These are phyloP conservation scores for Acanthamoeba triangularis DNA, from an alignment of 208 protist genomes.

Conservation along the genomic window DNA sequence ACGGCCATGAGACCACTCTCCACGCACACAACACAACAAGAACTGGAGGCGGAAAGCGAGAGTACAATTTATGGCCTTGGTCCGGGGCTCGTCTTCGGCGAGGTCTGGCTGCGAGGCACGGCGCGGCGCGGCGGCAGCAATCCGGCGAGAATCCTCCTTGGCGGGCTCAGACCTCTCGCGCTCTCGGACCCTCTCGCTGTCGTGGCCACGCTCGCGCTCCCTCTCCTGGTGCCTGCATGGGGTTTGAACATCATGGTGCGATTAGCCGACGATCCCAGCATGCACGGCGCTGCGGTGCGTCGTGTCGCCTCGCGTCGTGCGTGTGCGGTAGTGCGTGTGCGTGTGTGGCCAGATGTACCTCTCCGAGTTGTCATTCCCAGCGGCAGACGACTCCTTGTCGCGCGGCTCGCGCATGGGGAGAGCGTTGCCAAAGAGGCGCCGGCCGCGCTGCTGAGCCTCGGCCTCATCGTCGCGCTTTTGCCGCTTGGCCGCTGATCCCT, in stretches of 20 bases:
- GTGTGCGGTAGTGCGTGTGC: no score
- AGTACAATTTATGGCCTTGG: not conserved
- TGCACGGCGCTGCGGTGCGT: not conserved
- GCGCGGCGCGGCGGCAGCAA: not conserved
- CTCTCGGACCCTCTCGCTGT: not conserved
- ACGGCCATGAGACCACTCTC: not conserved
- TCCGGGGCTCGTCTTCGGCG: not conserved
- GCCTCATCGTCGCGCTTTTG: conserved; percentile 7
- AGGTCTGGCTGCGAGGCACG: not conserved
- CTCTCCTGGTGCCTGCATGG: not conserved
- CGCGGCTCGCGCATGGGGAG: conserved; percentile 1
- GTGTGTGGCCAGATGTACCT: no score
- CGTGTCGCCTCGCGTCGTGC: no score
- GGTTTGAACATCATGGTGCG: not conserved
- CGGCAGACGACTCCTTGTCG: not conserved
- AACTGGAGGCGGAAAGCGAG: not conserved
- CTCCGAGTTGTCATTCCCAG: not conserved
- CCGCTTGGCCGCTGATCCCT: conserved; percentile 3
- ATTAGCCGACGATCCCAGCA: not conserved
- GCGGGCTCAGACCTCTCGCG: not conserved
- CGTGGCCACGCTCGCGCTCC: not conserved
- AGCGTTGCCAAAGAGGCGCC: conserved; percentile 18
- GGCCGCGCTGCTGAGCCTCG: not conserved
- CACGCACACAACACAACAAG: not conserved
- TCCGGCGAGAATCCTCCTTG: not conserved